Conservation (phyloP, 768 basidiomycete genomes). For the Mycena rebaudengoi region DNA sequence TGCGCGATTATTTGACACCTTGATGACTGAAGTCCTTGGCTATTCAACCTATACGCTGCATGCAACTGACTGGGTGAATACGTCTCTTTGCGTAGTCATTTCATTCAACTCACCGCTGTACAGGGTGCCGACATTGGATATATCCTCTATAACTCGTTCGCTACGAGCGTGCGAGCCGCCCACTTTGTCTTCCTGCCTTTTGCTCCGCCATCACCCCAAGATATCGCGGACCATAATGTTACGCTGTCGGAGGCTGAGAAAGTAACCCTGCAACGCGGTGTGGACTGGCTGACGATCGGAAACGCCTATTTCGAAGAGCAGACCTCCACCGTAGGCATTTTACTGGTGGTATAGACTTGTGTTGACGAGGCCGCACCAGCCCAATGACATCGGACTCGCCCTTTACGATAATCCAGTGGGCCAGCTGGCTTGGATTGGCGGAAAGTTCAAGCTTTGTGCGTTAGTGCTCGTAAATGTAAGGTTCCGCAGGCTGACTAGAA, state of each 20-base stretch:
- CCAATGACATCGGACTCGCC: constrained; percentile 33
- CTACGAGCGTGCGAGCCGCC: constrained; percentile 8
- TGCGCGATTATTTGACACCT: constrained; percentile 35
- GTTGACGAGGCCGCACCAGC: too few species aligned
- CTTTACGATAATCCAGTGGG: constrained; percentile 34
- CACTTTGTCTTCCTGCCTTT: constrained; percentile 9
- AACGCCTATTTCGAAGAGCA: constrained; percentile 7
- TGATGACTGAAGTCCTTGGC: constrained; percentile 37
- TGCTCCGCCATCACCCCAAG: neutral
- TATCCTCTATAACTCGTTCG: constrained; percentile 9
- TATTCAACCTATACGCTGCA: constrained; percentile 32
- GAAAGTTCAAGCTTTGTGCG: constrained; percentile 27
- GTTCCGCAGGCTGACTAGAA: neutral
- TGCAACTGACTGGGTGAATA: constrained; percentile 34
- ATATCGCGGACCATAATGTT: neutral
- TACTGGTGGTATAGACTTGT: too few species aligned
- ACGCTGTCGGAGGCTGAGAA: neutral
- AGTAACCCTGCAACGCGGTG: neutral
- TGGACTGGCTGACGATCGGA: neutral
- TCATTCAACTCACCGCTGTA: neutral
- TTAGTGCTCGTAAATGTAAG: neutral
- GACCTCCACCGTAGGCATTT: neutral
- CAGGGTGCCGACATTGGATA: constrained; percentile 1
- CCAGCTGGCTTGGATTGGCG: constrained; percentile 37
- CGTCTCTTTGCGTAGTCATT: neutral